Base-by-base conservation (phyloP, 805 yeast species). In the Millerozyma miso region DNA sequence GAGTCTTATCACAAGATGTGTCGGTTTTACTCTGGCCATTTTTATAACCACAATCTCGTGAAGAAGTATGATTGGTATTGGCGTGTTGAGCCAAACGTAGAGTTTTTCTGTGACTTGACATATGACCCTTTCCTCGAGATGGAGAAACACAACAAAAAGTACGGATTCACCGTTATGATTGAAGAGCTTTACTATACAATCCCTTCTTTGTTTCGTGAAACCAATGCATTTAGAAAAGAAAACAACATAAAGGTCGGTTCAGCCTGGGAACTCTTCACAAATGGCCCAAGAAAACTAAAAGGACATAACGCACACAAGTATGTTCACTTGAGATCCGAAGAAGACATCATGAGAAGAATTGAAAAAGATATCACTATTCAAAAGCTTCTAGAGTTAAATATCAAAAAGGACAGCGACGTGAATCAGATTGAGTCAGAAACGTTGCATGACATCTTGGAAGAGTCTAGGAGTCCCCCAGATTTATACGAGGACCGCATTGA, bases 81-180 rank as follows among this genome's bases (percentile, higher is more conserved):
- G 97, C 74, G 98, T 43, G 88, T 93, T 10, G 99, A 93, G 62
- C 98, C 98, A 3, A 85, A 85, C 50, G 93, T 91, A 33, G 83
- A 86, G 50, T 88, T 88, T 58, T 88, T 74, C 59, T 91, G 99
- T 64, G 97, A 91, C 60, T 63, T 89, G 42, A 84, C 96, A 0
- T 88, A 90, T 63, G 98, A 91, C 63, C 96, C 97, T 12, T 93
- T 91, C 56, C 51, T 74, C 13, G 88, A 85, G 54, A 88, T 91
- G 97, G 77, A 77, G 39, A 70, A 68, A 38, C 55, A 59, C 45
- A 76, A 79, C 36, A 90, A 90, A 62, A 77, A 75, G 51, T 90
- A 90, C 57, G 98, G 96, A 0, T 93, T 87, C 61, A 88, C 88
- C 4, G 80, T 91, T 16, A 69, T 87, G 43, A 79, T 90, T 40